Base-by-base conservation (phyloP, 169 alveolate genomes). In the Toxoplasma gondii region DNA sequence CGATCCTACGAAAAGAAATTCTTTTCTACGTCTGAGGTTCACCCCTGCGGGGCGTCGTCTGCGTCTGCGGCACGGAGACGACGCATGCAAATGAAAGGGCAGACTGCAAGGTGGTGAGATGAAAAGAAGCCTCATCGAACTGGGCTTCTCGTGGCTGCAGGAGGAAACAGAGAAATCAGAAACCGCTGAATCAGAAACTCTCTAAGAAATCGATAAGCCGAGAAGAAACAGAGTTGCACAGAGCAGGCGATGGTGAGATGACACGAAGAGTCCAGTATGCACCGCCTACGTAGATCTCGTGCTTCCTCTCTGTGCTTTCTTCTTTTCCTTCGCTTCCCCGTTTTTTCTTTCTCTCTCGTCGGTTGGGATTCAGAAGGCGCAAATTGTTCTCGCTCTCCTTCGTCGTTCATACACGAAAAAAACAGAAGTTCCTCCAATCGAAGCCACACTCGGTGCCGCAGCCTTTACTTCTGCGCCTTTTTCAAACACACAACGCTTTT, bases 41-140 rank as follows among this genome's bases (percentile, higher is more conserved):
- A 0, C 58, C 58, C 0, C 58, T 12, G 27, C 22, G 78, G 12
- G 34, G 78, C 10, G 12, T 31, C 0, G 34, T 24, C 34, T 19
- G 78, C 36, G 78, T 29, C 78, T 64, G 36, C 34, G 78, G 78
- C 34, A 64, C 29, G n/a, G 29, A 19, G 34, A 64, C 90, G 54
- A 43, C 54, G 45, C 39, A n/a, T 24, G 90, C 90, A 49, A 82
- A 39, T 17, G 90, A 82, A 19, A 82, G 67, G 69, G 90, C 90
- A 2, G 90, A 82, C 24, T 82, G 67, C 31, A 82, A 49, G 34
- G 54, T 82, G 38, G 90, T 82, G 9, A 82, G 90, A n/a, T 82
- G 39, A 24, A 82, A 82, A 29, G 70, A 41, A 9, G 58, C 29
- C 90, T 82, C 90, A 16, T 24, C 67, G 67, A 31, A 82, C 67